A percentile compares a stretch with the other conserved stretches of the same genome.
Conservation (phyloP, 1,284 basidiomycete genomes). For the Ganoderma lingzhi region DNA sequence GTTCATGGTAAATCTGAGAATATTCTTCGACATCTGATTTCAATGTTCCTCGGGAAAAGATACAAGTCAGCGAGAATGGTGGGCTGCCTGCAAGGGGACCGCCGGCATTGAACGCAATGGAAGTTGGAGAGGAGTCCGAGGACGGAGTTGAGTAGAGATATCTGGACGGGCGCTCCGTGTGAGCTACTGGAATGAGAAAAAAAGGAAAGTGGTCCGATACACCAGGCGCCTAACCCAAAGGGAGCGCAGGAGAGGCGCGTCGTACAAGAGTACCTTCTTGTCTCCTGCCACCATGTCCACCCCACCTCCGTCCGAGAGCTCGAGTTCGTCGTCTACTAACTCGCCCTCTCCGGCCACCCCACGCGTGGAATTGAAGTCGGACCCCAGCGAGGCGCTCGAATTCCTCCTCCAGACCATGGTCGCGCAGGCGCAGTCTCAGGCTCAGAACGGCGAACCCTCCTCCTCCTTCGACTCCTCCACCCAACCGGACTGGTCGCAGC, state of each 20-base stretch:
- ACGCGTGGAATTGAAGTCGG: conserved; percentile 35
- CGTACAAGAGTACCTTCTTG: conserved; percentile 27
- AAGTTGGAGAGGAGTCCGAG: conserved; percentile 4
- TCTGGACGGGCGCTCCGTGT: conserved; percentile 26
- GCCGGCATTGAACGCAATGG: neutral
- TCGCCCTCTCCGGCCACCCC: conserved; percentile 39
- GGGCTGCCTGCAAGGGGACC: neutral
- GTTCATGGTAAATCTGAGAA: neutral
- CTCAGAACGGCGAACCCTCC: conserved; percentile 25
- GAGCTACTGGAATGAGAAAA: conserved; percentile 18
- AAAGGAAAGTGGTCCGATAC: conserved; percentile 33
- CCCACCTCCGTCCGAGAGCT: conserved; percentile 39
- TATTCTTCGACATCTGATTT: neutral
- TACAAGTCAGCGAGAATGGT: neutral
- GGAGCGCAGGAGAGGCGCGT: conserved; percentile 14
- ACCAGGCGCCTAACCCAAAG: conserved; percentile 19
- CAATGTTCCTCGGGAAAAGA: neutral
- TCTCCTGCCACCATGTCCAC: conserved; percentile 37
- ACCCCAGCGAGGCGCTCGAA: conserved; percentile 39
- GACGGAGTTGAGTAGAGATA: neutral
- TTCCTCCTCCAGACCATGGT: conserved; percentile 43
- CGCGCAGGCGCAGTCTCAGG: conserved; percentile 30
- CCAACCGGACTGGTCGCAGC: conserved; percentile 60
- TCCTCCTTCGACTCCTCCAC: conserved; percentile 33
- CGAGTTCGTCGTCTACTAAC: conserved; percentile 39